Percentiles rank a stretch among this genome's conserved stretches.
phyloP scores from a whole-genome alignment of 805 yeast genomes.

The Cyberlindnera mississippiensis region DNA sequence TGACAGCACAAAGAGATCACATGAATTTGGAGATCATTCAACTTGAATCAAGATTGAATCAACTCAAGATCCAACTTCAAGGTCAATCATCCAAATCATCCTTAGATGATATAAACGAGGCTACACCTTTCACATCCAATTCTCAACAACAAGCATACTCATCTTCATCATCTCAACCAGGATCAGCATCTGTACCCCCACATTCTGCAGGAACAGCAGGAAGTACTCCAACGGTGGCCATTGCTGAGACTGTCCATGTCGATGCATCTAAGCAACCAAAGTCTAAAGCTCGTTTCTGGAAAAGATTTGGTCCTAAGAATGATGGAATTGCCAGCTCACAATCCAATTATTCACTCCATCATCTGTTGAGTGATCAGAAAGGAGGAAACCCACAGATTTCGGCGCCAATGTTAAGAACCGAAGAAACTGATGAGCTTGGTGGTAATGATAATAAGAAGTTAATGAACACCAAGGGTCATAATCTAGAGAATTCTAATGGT shows the following conservation, averaged over 20 bases:
- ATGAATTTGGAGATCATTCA: slow-evolving; percentile 39
- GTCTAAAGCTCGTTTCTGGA: slow-evolving; percentile 32
- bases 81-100: slow-evolving; percentile 13
- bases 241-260: slow-evolving; percentile 12
- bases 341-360: slow-evolving; percentile 19
- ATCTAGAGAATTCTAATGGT: slow-evolving; percentile 5
- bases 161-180: slow-evolving; percentile 10
- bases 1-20: slow-evolving; percentile 43
- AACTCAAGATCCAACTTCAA: slow-evolving; percentile 12
- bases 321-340: slow-evolving; percentile 22
- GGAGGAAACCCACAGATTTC: slow-evolving; percentile 30
- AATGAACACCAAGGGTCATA: slow-evolving; percentile 21
- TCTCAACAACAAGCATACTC: slow-evolving; percentile 1
- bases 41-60: slow-evolving; percentile 21
- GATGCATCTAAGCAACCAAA: slow-evolving; percentile 20
- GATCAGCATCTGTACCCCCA: not conserved
- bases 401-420: slow-evolving; percentile 34
- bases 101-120: slow-evolving; percentile 7
- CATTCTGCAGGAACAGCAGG: not conserved
- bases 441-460: slow-evolving; percentile 36
- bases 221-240: slow-evolving; percentile 7
- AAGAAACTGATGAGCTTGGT: slow-evolving; percentile 29
- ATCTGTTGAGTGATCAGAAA: slow-evolving; percentile 14
- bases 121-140: not conserved
- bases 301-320: slow-evolving; percentile 20